Evolutionary conservation across 768 basidiomycete genomes (phyloP), one percentile per base, ranked within the genome.

Genomic region (Amyloporia xantha): DNA sequence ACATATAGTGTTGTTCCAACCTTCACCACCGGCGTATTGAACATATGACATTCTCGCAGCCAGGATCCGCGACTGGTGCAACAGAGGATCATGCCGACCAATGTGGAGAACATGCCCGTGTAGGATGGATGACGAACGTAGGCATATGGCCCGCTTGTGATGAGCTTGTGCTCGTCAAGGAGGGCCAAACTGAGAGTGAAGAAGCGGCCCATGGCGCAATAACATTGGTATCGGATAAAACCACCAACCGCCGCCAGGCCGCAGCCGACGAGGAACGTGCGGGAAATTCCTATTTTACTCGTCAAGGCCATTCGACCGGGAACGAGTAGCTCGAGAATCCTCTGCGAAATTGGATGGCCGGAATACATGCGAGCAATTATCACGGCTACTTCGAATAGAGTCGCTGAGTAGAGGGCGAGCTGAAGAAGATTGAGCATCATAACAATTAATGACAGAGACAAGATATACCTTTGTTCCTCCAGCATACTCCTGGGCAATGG

Each of bases 91-190:
- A 47, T 25, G 26, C 55, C 48, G n/a, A 39, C 25, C 3, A 23
- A 36, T 3, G 45, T 17, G 19, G 48, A 12, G 17, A 48, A 28
- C 24, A 12, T 33, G 7, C 25, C 48, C 13, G 43, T 49, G 27
- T 62, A 67, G 15, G 58, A 56, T 1, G 64, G 66, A 43, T 67
- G 66, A 41, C 66, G 59, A 7, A 66, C 51, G 47, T 55, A 23
- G 15, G 51, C 33, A 30, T 67, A 66, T 4, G 62, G 66, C 7
- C 62, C 64, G 9, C 23, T 48, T 20, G 54, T 62, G 49, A 66
- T 59, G 47, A 67, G 61, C 33, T 54, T 26, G 37, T 61, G 59
- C 5, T 33, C 37, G 1, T 41, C 28, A 21, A 37, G 36, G 13
- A 57, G 41, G 17, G 53, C 25, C 28, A 55, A 41, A 28, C 54